Base-by-base conservation (phyloP, 345 rosid species). In the Trapa incisa region DNA sequence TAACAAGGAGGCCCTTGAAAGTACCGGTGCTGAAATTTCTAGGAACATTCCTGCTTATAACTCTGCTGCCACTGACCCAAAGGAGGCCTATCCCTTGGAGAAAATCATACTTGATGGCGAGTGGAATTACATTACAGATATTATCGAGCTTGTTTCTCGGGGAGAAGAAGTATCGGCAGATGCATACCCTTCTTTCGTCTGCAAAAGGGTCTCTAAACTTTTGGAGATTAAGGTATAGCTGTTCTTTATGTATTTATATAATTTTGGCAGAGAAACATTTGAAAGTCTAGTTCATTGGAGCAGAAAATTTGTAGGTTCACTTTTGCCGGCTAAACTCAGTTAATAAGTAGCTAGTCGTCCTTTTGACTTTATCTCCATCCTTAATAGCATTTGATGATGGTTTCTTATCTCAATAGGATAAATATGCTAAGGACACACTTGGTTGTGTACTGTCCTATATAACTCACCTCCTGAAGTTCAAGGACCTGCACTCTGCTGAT, bases 391-490 rank as follows among this genome's bases (percentile, higher is more conserved):
- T 39, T 79, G 77, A 91, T 97, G 84, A 88, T 67, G 85, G 9
- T 58, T 33, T 58, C 38, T 58, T 11, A 58, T 58, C 63, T 32
- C 5, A 4, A 58, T 32, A 58, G 63, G 63, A 58, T 1, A 32
- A 86, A 45, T 43, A 9, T 1, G 86, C 87, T 74, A 78, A 72
- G 83, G 54, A 68, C 80, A 85, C 66, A 9, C 76, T 76, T 6
- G 68, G 81, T 33, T 60, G 84, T 63, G 65, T 85, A 66, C 79
- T 87, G 41, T 83, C 89, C 0, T 84, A 76, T 53, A 76, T 94
- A 37, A 82, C 80, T 48, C 99, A 91, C 72, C 89, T 94, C 50
- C 37, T 94, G 42, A 94, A 86, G 84, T 94, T 86, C 74, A 94
- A 85, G 71, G 96, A 91, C 71, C 65, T 48, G 75, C 80, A 79